Evolutionary conservation across 2,329 filamentous ascomycete genomes (phyloP).

Genomic region (Neoascochyta sp.): DNA sequence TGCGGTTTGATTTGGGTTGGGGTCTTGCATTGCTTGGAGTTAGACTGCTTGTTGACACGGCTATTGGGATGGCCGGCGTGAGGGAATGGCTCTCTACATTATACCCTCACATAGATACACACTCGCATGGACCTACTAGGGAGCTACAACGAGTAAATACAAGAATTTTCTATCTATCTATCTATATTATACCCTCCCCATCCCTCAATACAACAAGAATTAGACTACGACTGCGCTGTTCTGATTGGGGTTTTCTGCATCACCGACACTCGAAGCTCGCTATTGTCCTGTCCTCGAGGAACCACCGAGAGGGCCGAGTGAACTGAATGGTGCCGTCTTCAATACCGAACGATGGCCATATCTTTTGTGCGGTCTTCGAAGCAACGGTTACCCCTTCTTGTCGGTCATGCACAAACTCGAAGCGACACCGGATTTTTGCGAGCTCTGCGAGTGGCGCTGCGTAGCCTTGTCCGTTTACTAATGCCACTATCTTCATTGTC

Average conservation of each 20-base stretch:
- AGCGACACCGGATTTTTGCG: conserved; percentile 15
- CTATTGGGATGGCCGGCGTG: conserved; percentile 1
- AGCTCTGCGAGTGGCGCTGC: conserved; percentile 15
- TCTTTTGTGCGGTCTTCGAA: too few relatives aligned
- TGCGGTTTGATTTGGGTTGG: conserved; percentile 25
- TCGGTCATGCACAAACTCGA: conserved; percentile 11
- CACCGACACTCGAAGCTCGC: conserved; percentile 35
- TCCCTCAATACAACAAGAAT: too few relatives aligned
- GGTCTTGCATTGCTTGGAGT: conserved; percentile 31
- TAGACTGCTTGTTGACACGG: conserved; percentile 13
- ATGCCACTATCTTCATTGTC: conserved; percentile 13
- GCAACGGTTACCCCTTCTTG: too few relatives aligned
- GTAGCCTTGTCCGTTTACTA: conserved; percentile 10
- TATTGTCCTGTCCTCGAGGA: conserved; percentile 33
- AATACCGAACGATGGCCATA: conserved; percentile 26
- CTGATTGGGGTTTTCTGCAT: conserved; percentile 4
- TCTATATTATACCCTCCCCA: conserved; percentile 17
- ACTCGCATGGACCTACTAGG: too few relatives aligned
- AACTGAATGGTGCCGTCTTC: conserved; percentile 33
- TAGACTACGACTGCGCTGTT: too few relatives aligned
- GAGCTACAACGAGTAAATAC: too few relatives aligned
- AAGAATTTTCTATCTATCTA: too few relatives aligned
- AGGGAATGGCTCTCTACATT: conserved; percentile 5
- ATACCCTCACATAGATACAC: too few relatives aligned
- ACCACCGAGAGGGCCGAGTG: conserved; percentile 25